Base-by-base conservation (phyloP, 805 yeast genomes). In the Tetrapisispora fleetii region DNA sequence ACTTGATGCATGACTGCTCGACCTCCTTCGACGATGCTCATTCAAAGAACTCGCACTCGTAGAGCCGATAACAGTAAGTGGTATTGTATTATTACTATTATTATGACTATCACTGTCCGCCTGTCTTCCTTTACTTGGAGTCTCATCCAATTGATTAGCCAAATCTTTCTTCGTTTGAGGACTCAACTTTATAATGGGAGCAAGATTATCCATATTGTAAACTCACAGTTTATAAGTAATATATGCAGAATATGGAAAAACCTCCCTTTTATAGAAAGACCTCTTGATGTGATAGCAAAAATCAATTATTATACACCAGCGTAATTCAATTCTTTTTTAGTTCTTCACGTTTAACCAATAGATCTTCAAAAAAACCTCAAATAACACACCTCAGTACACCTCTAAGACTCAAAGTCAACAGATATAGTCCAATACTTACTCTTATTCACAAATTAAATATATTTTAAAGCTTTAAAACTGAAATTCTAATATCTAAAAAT, bases 1-100 rank as follows among this genome's bases (percentile, higher is more conserved):
- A 53, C 68, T 62, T 4, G 67, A 60, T 3, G 63, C 54, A 32
- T 58, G 55, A 39, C 67, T 60, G 39, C 52, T 54, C 3, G 67
- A 60, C 30, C 62, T 52, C 39, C 51, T 54, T 18, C 64, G 50
- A 22, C 44, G 24, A 17, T 14, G 7, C 4, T 22, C 22, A 27
- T 33, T 36, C 8, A 28, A 32, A 3, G 5, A 28, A 30, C 16
- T 17, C 11, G 28, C 37, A 33, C 13, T 19, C 2, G 10, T 27
- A 30, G 35, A 16, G 19, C 43, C 18, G 4, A 37, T 19, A 7
- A 21, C 13, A 13, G 46, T 37, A 32, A 35, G 17, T 36, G 24
- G 6, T 9, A 24, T n/a, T 38, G 41, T 11, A 14, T 24, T 18
- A 4, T 9, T 13, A 13, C 7, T 7, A 22, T 38, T n/a, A n/a